A percentile compares a stretch with the other conserved stretches of the same genome.
These are phyloP conservation scores for Xylariaceae sp. DNA, from an alignment of 2,329 filamentous ascomycete genomes.

Conservation along the genomic window DNA sequence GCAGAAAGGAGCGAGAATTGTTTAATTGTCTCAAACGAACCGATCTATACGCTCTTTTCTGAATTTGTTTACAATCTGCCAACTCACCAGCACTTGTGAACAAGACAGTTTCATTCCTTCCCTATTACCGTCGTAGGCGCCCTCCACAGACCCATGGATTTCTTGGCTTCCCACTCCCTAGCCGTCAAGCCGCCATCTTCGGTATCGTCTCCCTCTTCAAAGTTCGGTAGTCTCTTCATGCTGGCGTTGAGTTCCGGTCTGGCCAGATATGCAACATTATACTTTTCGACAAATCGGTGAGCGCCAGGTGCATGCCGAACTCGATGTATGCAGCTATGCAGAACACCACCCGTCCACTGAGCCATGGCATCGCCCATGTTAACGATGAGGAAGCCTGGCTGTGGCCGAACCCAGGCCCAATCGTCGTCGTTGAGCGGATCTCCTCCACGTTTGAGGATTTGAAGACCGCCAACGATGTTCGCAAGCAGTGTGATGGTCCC, in stretches of 20 bases:
- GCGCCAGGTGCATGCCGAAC: slow-evolving; percentile 17
- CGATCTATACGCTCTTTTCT: too few species aligned
- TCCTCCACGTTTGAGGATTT: slow-evolving; percentile 28
- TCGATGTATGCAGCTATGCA: slow-evolving; percentile 26
- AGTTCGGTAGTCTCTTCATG: slow-evolving; percentile 12
- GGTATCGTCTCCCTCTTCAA: not conserved
- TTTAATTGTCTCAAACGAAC: too few species aligned
- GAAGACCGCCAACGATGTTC: slow-evolving; percentile 34
- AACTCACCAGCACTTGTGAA: too few species aligned
- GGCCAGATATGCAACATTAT: slow-evolving; percentile 12
- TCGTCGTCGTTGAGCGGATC: slow-evolving; percentile 8
- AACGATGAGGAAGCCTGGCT: slow-evolving; percentile 23
- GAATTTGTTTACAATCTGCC: too few species aligned
- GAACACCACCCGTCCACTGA: slow-evolving; percentile 21
- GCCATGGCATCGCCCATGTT: slow-evolving; percentile 24
- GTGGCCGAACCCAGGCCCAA: slow-evolving; percentile 24
- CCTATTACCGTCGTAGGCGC: too few species aligned
- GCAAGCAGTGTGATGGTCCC: slow-evolving; percentile 35
- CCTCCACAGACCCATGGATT: not conserved
- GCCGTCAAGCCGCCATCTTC: slow-evolving; percentile 8
- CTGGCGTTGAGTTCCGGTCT: slow-evolving; percentile 15
- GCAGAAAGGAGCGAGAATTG: too few species aligned
- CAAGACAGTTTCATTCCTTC: too few species aligned
- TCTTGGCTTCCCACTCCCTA: slow-evolving; percentile 15
- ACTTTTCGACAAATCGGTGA: slow-evolving; percentile 20